Evolutionary conservation across 805 yeast genomes (phyloP), one percentile per base, ranked within the genome.

Genomic region (Barnettozyma californica): DNA sequence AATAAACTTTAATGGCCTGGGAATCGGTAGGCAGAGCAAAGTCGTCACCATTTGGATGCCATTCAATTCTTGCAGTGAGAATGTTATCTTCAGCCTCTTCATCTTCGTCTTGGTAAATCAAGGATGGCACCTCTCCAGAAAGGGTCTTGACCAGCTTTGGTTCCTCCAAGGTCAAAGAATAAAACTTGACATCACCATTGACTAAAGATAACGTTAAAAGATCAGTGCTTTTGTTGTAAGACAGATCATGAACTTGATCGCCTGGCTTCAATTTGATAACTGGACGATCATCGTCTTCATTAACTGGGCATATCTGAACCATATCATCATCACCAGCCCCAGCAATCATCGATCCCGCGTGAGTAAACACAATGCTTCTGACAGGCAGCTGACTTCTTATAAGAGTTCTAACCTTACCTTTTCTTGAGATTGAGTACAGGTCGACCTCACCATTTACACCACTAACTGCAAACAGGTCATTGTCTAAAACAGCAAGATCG

Each of bases 31-130:
- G 90, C 18, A 87, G 59, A 2, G 90, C 88, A 43, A 89, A 69
- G n/a, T 70, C 63, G 46, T 77, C 77, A 16, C 95, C 95, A 46
- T 75, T 71, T 2, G 84, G 78, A 48, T 81, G 78, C 96, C 96
- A 89, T 34, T 76, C 77, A 2, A 81, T 74, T 38, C 75, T 75
- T 0, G 87, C 74, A 23, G 82, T 67, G 1, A 77, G 61, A 39
- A 77, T 65, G 57, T 70, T 71, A 36, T 70, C 74, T 37, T 61
- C 64, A 6, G 55, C 54, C 2, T 58, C 57, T 11, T 64, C 68
- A n/a, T 63, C 66, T 23, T 65, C 67, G 35, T 76, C 82, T 13
- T 56, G 63, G 52, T 56, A 74, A 38, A 73, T 73, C 40, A 72
- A 60, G 18, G 55, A 58, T 0, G 71, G 69, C 2, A 81, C 61